Conservation (phyloP, 2,329 filamentous ascomycete genomes). For the Aspergillus hiratsukae region DNA sequence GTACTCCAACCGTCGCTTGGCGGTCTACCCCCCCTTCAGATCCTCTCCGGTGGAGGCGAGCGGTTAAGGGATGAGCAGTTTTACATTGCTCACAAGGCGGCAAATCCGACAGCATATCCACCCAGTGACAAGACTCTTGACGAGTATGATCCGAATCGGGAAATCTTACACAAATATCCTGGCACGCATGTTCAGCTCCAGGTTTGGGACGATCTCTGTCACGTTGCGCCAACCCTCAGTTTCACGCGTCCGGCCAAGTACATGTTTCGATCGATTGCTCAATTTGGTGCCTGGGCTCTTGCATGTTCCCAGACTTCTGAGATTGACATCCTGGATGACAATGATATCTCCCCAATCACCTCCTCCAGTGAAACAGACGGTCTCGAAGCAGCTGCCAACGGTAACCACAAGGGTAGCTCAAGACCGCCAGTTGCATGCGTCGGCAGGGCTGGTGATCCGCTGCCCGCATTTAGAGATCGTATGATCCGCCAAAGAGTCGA, state of each 20-base stretch:
- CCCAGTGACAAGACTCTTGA: conserved; percentile 62
- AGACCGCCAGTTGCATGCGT: conserved; percentile 45
- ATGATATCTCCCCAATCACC: conserved; percentile 65
- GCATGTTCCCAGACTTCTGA: conserved; percentile 73
- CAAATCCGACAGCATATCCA: conserved; percentile 72
- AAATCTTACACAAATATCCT: conserved; percentile 60
- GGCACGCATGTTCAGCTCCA: conserved; percentile 92
- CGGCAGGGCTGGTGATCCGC: conserved; percentile 76
- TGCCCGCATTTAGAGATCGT: conserved; percentile 73
- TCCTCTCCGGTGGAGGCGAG: conserved; percentile 85
- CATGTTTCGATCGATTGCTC: conserved; percentile 89
- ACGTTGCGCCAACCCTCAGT: conserved; percentile 86
- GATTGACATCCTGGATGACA: conserved; percentile 78
- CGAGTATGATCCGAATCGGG: conserved; percentile 54
- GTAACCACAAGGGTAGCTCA: conserved; percentile 13
- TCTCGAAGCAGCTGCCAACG: conserved; percentile 5
- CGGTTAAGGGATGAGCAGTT: conserved; percentile 91
- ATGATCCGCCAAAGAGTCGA: conserved; percentile 92
- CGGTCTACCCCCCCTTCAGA: conserved; percentile 79
- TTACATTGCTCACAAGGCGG: conserved; percentile 90
- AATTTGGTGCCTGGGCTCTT: conserved; percentile 89
- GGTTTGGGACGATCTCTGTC: conserved; percentile 93
- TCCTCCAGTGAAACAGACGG: conserved; percentile 49
- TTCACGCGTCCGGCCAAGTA: conserved; percentile 94
- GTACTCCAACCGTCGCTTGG: conserved; percentile 78